Conservation (phyloP, 176 grass and related monocot species). For the barley (Hordeum vulgare) region MorexV3_pseudomolecules_assembly NC_058520.1:528476442-528476941, state of each 20-base stretch:
- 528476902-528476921: conserved; percentile 15
- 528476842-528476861: conserved; percentile 95
- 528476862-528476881: conserved; percentile 99
- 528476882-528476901: conserved; percentile 53
- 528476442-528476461: neutral
- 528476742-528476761: conserved; percentile 84
- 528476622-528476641: neutral
- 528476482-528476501: neutral
- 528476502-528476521: neutral
- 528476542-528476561: neutral
- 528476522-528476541: neutral
- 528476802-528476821: conserved; percentile 75
- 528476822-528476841: conserved; percentile 79
- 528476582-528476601: neutral
- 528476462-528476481: neutral
- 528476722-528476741: conserved; percentile 78
- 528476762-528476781: conserved; percentile 87
- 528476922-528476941: neutral
- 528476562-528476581: neutral
- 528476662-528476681: neutral
- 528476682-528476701: conserved; percentile 4
- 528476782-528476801: conserved; percentile 96
- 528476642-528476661: neutral
- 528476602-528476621: neutral
- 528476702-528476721: conserved; percentile 13